phyloP scores from a whole-genome alignment of 2,329 filamentous ascomycete genomes.

The Arthroderma sp. region DNA sequence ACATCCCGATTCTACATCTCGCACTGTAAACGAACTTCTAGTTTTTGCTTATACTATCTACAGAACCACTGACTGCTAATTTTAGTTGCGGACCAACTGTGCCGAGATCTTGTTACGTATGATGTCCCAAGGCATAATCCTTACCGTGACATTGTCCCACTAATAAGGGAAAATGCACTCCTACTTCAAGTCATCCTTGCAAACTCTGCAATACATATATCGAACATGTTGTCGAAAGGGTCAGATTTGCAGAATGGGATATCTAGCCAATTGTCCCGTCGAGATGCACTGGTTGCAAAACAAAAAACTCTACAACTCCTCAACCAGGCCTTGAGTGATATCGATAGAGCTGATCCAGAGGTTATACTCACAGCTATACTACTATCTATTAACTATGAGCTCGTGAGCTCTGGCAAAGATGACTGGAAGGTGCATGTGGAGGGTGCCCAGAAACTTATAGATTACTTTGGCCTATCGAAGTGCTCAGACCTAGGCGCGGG shows the following conservation, averaged over 20 bases:
- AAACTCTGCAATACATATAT: conserved; percentile 9
- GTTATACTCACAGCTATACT: conserved; percentile 32
- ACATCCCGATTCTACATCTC: conserved; percentile 37
- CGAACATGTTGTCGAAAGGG: background rate
- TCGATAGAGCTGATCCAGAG: conserved; percentile 19
- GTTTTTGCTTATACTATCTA: background rate
- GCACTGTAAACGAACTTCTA: conserved; percentile 26
- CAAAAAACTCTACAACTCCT: conserved; percentile 37
- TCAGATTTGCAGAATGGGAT: background rate
- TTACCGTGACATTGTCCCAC: conserved; percentile 8
- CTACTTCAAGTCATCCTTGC: conserved; percentile 5
- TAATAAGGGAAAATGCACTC: conserved; percentile 7
- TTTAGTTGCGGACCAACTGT: conserved; percentile 6
- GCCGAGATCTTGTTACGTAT: conserved; percentile 4
- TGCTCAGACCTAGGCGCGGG: background rate
- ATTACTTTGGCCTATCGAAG: background rate
- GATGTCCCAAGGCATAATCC: conserved; percentile 9
- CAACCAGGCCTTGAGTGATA: conserved; percentile 23
- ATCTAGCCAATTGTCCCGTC: background rate
- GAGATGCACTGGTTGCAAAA: conserved; percentile 7
- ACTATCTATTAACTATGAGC: conserved; percentile 26
- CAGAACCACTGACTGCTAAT: conserved; percentile 13
- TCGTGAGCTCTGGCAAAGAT: conserved; percentile 40
- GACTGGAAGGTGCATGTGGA: conserved; percentile 43
- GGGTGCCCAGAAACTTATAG: conserved; percentile 38